These are phyloP conservation scores for Circinella umbellata DNA, from an alignment of 371 early-diverging fungal genomes.

Conservation along the genomic window DNA sequence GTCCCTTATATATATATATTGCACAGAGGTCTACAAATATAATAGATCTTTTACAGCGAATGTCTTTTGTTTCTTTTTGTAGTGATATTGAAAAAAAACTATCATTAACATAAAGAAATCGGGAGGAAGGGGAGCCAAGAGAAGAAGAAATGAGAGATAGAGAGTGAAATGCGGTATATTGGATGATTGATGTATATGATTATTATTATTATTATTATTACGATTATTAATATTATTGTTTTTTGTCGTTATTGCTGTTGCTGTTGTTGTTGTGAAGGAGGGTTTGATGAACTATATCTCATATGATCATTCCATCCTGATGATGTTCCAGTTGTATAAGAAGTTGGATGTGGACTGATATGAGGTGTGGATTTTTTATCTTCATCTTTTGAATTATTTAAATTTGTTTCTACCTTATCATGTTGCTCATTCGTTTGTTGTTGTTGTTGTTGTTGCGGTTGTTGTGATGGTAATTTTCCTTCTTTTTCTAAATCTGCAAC, in stretches of 20 bases:
- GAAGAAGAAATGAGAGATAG: background rate
- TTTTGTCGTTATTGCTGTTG: background rate
- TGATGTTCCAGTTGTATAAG: background rate
- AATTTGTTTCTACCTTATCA: background rate
- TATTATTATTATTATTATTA: background rate
- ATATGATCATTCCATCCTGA: background rate
- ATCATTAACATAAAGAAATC: no score
- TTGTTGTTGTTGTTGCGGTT: background rate
- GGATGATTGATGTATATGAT: background rate
- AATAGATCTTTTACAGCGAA: no score
- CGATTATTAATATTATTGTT: background rate
- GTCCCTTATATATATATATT: no score
- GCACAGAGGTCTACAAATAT: no score
- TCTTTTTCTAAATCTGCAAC: conserved; percentile 61
- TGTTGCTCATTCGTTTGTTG: background rate
- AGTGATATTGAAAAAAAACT: no score
- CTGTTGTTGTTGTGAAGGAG: background rate
- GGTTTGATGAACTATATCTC: background rate
- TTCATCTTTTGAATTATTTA: background rate
- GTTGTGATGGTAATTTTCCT: conserved; percentile 32
- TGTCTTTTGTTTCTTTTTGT: no score
- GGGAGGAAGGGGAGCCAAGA: background rate
- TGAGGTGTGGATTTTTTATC: background rate
- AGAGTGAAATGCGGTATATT: background rate
- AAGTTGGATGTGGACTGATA: background rate